A percentile compares a stretch with the other conserved stretches of the same genome.
Evolutionary conservation across 495 filamentous ascomycete species (phyloP).

Genomic region (Penicillium paradoxum): DNA sequence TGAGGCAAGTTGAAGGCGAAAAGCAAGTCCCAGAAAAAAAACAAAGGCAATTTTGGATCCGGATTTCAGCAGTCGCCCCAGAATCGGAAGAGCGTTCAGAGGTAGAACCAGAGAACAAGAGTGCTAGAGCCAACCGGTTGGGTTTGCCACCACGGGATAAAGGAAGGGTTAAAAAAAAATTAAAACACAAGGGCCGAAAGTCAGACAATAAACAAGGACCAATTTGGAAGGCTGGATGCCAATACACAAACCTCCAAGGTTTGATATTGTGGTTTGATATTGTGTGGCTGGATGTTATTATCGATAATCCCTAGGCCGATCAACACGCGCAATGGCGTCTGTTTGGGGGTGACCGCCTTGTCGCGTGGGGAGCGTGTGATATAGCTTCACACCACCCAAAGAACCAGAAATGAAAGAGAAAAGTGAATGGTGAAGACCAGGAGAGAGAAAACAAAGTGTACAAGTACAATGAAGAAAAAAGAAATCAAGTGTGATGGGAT

Average conservation of each 20-base stretch:
- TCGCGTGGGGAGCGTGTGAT: slow-evolving; percentile 25
- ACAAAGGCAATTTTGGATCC: slow-evolving; percentile 20
- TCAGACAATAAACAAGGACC: slow-evolving; percentile 1
- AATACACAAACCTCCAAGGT: neutral
- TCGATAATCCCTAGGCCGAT: slow-evolving; percentile 32
- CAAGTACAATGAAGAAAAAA: slow-evolving; percentile 6
- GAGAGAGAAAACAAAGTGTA: slow-evolving; percentile 8
- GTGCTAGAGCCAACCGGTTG: slow-evolving; percentile 18
- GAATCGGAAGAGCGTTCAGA: slow-evolving; percentile 24
- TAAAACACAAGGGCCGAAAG: neutral
- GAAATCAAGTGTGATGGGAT: slow-evolving; percentile 15
- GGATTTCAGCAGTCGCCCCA: slow-evolving; percentile 24
- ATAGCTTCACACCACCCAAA: neutral
- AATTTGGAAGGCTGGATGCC: neutral
- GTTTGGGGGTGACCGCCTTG: slow-evolving; percentile 34
- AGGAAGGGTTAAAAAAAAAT: slow-evolving; percentile 1
- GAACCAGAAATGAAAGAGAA: neutral
- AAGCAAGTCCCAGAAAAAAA: slow-evolving; percentile 11
- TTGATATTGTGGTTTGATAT: slow-evolving; percentile 12
- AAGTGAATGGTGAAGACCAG: slow-evolving; percentile 5
- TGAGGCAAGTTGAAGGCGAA: slow-evolving; percentile 26
- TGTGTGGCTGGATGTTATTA: slow-evolving; percentile 32
- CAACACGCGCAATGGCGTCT: slow-evolving; percentile 31
- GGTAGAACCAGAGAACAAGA: slow-evolving; percentile 36
- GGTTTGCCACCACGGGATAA: slow-evolving; percentile 35